These are phyloP conservation scores for Pseudogymnoascus sp. DNA, from an alignment of 2,329 filamentous ascomycete genomes.

Conservation along the genomic window DNA sequence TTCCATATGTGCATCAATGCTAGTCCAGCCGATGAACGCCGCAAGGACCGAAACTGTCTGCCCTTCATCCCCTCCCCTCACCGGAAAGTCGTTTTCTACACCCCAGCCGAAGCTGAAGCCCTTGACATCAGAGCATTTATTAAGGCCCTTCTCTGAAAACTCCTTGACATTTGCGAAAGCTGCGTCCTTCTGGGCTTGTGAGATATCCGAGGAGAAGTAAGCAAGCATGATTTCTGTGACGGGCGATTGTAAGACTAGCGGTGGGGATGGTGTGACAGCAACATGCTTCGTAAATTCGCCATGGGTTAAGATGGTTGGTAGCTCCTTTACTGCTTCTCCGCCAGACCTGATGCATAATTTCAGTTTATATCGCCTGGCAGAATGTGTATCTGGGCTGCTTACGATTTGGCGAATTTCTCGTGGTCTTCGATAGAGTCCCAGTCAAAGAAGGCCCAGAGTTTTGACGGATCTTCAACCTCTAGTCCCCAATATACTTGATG, in stretches of 20 bases:
- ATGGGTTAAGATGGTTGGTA: conserved; percentile 16
- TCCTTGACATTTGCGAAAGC: not conserved
- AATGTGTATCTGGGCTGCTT: not conserved
- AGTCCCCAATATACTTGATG: conserved; percentile 18
- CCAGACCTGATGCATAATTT: conserved; percentile 12
- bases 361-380: not conserved
- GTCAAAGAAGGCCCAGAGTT: conserved; percentile 22
- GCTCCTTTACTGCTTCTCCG: conserved; percentile 15
- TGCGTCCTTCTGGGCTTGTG: not conserved
- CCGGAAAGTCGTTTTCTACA: conserved; percentile 26
- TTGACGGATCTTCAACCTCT: conserved; percentile 18
- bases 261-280: conserved; percentile 11
- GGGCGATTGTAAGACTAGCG: conserved; percentile 14
- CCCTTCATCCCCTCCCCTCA: conserved; percentile 23
- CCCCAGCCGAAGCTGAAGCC: conserved; percentile 25
- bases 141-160: conserved; percentile 8
- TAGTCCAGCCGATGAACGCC: conserved; percentile 31
- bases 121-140: conserved; percentile 12
- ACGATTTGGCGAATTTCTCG: conserved; percentile 18
- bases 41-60: conserved; percentile 22
- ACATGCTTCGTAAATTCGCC: conserved; percentile 21
- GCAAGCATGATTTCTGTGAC: conserved; percentile 8
- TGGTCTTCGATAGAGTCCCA: conserved; percentile 23
- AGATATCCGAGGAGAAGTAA: conserved; percentile 6
- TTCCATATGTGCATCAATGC: conserved; percentile 30